These are phyloP conservation scores for Lagenaria siceraria DNA, from an alignment of 306 rosid genomes.

Conservation along the genomic window DNA sequence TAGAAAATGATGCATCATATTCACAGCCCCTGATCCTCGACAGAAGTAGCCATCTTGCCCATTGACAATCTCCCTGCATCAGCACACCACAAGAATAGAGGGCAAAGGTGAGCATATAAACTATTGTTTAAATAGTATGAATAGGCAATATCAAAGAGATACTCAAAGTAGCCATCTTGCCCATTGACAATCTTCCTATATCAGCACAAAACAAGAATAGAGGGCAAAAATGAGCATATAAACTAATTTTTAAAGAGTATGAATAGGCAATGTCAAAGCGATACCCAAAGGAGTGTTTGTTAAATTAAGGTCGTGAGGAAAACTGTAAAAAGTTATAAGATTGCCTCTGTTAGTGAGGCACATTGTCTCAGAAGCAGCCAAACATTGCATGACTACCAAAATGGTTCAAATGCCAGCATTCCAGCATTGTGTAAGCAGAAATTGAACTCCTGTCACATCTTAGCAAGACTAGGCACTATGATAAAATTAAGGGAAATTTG, in stretches of 20 bases:
- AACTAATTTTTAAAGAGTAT: background rate
- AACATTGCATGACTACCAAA: background rate
- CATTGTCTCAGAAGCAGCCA: background rate
- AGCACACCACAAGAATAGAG: constrained; percentile 20
- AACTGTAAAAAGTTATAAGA: background rate
- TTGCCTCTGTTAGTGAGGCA: background rate
- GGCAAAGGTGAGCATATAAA: constrained; percentile 10
- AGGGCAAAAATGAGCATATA: constrained; percentile 12
- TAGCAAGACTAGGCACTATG: background rate
- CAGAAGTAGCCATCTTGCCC: constrained; percentile 89
- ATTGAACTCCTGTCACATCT: background rate
- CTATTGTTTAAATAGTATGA: background rate
- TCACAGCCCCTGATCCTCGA: constrained; percentile 75
- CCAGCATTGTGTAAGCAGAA: background rate
- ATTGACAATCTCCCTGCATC: constrained; percentile 72
- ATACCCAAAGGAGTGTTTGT: background rate
- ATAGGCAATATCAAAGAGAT: background rate
- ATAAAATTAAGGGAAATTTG: background rate
- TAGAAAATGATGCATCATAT: constrained; percentile 76
- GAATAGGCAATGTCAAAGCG: background rate
- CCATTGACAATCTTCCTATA: constrained; percentile 84
- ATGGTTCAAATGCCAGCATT: background rate
- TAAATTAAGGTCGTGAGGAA: background rate
- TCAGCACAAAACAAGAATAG: constrained; percentile 19
- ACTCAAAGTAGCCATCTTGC: constrained; percentile 64